These are phyloP conservation scores for Polytrichum formosum DNA, from an alignment of 225 moss, liverwort and hornwort genomes.

Conservation along the genomic window DNA sequence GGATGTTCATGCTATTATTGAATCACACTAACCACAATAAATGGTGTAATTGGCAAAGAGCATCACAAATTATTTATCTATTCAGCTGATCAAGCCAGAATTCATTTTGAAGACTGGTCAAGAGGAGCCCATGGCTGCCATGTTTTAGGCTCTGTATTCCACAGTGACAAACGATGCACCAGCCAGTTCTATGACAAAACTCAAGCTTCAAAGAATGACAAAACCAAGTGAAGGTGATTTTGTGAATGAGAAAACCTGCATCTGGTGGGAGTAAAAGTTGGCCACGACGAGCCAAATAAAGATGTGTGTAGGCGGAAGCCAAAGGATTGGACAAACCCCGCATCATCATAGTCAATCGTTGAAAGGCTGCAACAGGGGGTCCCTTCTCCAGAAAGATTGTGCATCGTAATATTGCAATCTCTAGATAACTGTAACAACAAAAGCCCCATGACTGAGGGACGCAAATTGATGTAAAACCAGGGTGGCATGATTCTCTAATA, in stretches of 20 bases:
- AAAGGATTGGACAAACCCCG: slow-evolving; percentile 90
- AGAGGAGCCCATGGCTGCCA: too few relatives aligned
- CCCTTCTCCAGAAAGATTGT: slow-evolving; percentile 75
- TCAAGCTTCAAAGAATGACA: slow-evolving; percentile 3
- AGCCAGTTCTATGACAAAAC: not conserved
- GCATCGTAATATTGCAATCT: slow-evolving; percentile 93
- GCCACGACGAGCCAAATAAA: slow-evolving; percentile 81
- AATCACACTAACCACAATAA: too few relatives aligned
- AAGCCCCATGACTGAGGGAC: slow-evolving; percentile 19
- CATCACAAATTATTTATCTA: too few relatives aligned
- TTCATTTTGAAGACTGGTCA: too few relatives aligned
- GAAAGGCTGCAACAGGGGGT: slow-evolving; percentile 72
- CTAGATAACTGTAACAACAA: slow-evolving; percentile 71
- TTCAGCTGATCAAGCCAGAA: too few relatives aligned
- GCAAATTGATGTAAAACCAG: slow-evolving; percentile 8
- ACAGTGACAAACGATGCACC: too few relatives aligned
- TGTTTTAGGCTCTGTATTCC: too few relatives aligned
- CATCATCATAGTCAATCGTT: slow-evolving; percentile 82
- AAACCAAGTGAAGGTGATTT: not conserved
- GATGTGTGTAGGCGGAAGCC: slow-evolving; percentile 86
- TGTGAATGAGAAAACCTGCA: slow-evolving; percentile 44
- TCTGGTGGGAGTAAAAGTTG: slow-evolving; percentile 78
- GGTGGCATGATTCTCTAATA: slow-evolving; percentile 6
- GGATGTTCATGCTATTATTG: too few relatives aligned
- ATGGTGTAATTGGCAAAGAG: too few relatives aligned